A percentile compares a stretch with the other conserved stretches of the same genome.
These are phyloP conservation scores for Phascolomyces articulosus DNA, from an alignment of 371 early-diverging fungal genomes.

Conservation along the genomic window DNA sequence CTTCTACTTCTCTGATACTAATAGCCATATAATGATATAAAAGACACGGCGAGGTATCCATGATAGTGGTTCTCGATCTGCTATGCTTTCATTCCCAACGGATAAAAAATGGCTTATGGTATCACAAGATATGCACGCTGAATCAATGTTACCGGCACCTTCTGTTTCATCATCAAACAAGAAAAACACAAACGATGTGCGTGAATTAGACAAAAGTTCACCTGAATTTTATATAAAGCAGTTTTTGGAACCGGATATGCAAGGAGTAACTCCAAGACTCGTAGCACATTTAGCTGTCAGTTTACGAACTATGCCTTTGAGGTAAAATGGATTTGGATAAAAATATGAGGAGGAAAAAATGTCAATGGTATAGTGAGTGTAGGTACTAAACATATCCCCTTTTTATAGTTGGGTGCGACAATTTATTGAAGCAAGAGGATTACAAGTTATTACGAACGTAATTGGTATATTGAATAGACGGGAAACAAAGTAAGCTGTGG, in stretches of 20 bases:
- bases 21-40: background rate
- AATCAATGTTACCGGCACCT: slow-evolving; percentile 21
- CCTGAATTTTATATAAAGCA: slow-evolving; percentile 71
- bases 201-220: slow-evolving; percentile 56
- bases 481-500: slow-evolving; percentile 39
- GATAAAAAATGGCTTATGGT: slow-evolving; percentile 59
- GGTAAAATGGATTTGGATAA: slow-evolving; percentile 47
- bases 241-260: slow-evolving; percentile 60
- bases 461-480: slow-evolving; percentile 60
- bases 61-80: slow-evolving; percentile 35
- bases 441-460: slow-evolving; percentile 67
- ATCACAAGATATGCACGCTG: slow-evolving; percentile 51
- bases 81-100: slow-evolving; percentile 45
- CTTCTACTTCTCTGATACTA: background rate
- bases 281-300: slow-evolving; percentile 68
- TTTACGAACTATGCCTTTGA: slow-evolving; percentile 75
- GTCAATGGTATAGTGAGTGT: too few species aligned
- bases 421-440: slow-evolving; percentile 74
- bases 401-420: slow-evolving; percentile 57
- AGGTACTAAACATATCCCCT: slow-evolving; percentile 2
- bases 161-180: slow-evolving; percentile 16
- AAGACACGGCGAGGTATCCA: slow-evolving; percentile 54
- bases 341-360: too few species aligned
- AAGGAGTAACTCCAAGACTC: slow-evolving; percentile 59
- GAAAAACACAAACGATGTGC: slow-evolving; percentile 17